Evolutionary conservation across 345 rosid genomes (phyloP).

Genomic region (Bruguiera gymnorhiza): DNA sequence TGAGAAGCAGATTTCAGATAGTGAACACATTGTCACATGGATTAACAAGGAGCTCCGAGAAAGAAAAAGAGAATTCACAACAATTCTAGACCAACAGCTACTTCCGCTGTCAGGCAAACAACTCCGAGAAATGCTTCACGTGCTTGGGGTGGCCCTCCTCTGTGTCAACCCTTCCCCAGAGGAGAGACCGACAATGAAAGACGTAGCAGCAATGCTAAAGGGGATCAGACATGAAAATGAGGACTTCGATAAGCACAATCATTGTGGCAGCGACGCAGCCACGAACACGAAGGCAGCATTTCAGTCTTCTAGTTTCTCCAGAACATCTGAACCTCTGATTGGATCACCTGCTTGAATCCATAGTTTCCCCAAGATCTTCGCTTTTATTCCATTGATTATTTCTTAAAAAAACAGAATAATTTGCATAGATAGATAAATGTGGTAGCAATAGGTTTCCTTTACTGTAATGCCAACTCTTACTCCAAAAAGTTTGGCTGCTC

Average conservation of each 20-base stretch:
- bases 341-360: conserved; percentile 37
- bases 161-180: conserved; percentile 54
- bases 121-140: conserved; percentile 64
- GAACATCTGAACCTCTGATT: conserved; percentile 59
- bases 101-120: conserved; percentile 48
- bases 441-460: conserved; percentile 14
- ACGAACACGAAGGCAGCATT: conserved; percentile 33
- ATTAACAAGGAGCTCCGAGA: conserved; percentile 47
- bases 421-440: conserved; percentile 36
- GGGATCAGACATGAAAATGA: conserved; percentile 60
- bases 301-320: conserved; percentile 63
- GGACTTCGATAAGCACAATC: conserved; percentile 41
- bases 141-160: conserved; percentile 60
- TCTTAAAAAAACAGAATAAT: conserved; percentile 21
- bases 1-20: conserved; percentile 43
- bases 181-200: conserved; percentile 69
- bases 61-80: conserved; percentile 43
- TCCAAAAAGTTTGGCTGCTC: conserved; percentile 2
- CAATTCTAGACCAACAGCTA: conserved; percentile 51
- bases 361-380: conserved; percentile 9
- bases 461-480: conserved; percentile 8
- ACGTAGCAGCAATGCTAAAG: conserved; percentile 54
- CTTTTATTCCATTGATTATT: conserved; percentile 15
- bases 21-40: conserved; percentile 57
- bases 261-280: conserved; percentile 24